Percentiles rank a stretch among this genome's conserved stretches.
Evolutionary conservation across 805 yeast species (phyloP).

Genomic region (Debaryomyces maramus): DNA sequence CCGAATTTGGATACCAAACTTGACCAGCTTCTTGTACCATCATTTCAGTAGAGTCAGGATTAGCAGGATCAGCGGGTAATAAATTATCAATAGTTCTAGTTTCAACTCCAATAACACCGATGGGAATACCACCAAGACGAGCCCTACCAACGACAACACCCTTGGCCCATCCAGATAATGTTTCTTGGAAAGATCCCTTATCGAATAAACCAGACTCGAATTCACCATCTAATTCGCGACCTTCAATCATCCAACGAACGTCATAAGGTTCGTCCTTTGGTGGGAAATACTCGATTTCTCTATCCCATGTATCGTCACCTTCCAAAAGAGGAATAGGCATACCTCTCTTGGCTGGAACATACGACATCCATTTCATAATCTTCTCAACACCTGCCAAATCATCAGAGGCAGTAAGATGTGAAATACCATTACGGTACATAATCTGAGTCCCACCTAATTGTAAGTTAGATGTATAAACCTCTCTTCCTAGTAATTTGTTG

Average conservation of each 20-base stretch:
- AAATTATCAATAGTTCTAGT: constrained; percentile 86
- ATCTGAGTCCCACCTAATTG: constrained; percentile 99
- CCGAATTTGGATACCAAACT: constrained; percentile 99
- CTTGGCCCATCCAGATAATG: constrained; percentile 96
- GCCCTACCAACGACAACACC: constrained; percentile 99
- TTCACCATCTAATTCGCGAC: constrained; percentile 68
- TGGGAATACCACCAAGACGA: constrained; percentile 96
- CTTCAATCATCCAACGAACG: constrained; percentile 92
- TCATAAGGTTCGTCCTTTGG: constrained; percentile 73
- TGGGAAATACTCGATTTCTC: constrained; percentile 84
- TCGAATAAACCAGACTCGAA: constrained; percentile 91
- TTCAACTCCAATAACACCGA: constrained; percentile 98
- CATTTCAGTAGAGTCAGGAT: constrained; percentile 88
- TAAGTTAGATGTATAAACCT: constrained; percentile 93
- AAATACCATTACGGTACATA: constrained; percentile 97
- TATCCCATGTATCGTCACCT: constrained; percentile 86
- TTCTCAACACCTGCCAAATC: constrained; percentile 95
- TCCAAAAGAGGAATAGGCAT: constrained; percentile 89
- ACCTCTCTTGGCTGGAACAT: constrained; percentile 86
- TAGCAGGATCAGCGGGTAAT: constrained; percentile 97
- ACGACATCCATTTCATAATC: constrained; percentile 94
- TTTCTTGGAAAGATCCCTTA: constrained; percentile 90
- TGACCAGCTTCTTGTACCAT: constrained; percentile 95
- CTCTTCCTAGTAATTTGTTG: constrained; percentile 94
- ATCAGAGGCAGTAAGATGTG: constrained; percentile 95